phyloP scores from a whole-genome alignment of 371 early-diverging fungal species.

The Actinomortierella ambigua region DNA sequence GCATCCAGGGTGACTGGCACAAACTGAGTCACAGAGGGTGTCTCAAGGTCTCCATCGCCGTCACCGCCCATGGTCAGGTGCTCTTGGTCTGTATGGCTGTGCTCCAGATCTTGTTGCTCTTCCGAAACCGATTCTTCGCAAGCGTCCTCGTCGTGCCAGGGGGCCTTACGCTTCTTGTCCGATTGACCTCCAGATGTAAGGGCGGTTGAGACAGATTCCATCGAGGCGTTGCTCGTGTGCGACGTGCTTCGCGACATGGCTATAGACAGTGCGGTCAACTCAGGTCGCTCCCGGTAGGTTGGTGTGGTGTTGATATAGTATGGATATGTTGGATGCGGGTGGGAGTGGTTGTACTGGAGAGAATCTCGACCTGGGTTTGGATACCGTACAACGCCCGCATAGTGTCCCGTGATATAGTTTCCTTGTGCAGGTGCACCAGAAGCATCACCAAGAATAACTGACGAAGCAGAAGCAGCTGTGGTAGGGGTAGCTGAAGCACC shows the following conservation, averaged over 20 bases:
- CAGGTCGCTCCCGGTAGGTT: no score
- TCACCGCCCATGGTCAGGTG: no score
- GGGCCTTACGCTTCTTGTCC: constrained; percentile 23
- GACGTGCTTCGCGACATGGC: no score
- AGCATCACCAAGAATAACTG: neutral
- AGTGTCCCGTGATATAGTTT: no score
- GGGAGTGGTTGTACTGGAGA: constrained; percentile 21
- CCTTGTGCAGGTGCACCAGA: no score
- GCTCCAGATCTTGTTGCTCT: neutral
- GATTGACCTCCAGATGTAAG: no score
- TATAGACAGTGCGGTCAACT: no score
- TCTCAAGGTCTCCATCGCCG: neutral
- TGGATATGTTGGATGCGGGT: constrained; percentile 34
- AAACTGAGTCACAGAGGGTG: constrained; percentile 8
- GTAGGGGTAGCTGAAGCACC: neutral
- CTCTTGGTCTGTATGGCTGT: neutral
- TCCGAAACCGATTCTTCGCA: constrained; percentile 3
- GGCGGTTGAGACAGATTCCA: no score
- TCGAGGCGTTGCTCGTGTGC: no score
- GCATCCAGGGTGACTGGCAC: constrained; percentile 9
- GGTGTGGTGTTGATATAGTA: constrained; percentile 3
- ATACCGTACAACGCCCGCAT: no score
- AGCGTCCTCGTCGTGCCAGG: constrained; percentile 22
- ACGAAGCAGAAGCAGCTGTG: constrained; percentile 8
- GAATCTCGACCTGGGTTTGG: no score